Evolutionary conservation across 345 rosid genomes (phyloP), one percentile per base, ranked within the genome.

Genomic region (Luvunga scandens): DNA sequence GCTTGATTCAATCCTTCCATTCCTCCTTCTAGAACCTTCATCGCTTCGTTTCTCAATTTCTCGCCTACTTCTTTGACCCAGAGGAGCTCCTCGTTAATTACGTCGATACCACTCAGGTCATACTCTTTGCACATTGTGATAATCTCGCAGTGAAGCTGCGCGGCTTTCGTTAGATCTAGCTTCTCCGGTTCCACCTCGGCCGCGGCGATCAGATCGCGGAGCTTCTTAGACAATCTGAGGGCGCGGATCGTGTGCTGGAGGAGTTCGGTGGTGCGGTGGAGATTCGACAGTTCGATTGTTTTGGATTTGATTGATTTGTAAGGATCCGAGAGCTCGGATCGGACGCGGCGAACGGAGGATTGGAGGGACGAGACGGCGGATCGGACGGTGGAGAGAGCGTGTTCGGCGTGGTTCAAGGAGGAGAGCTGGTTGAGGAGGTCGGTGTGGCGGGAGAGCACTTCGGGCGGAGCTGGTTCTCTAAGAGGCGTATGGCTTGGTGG

Each of bases 1-100:
- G 99, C 97, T 83, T 97, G 98, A 81, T 97, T 94, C 84, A 97
- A 28, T 39, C 97, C 98, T 78, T 94, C 98, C 98, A 97, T 91
- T 34, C 99, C 99, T 83, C 92, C 91, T 85, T 91, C 98, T 72
- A 94, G 75, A 31, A 91, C 98, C 65, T 83, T 89, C 92, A 97
- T 91, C 0, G 98, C 99, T 76, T 91, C 97, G 4, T 73, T 83
- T 68, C 98, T 80, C 79, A 93, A 48, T 69, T 78, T 90, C 30
- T 88, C 92, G 48, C 99, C 99, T 7, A 89, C 85, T 81, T 91
- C 94, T 16, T 75, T 88, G 0, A 94, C 90, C 71, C 84, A 89
- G 67, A 80, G 86, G 27, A 94, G 82, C 82, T 97, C 98, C 65
- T 93, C 95, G 8, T 97, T 97, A 4, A 97, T 81, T 13, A 83